phyloP scores from a whole-genome alignment of 768 basidiomycete genomes.

The Panaeolus cyanescens region DNA sequence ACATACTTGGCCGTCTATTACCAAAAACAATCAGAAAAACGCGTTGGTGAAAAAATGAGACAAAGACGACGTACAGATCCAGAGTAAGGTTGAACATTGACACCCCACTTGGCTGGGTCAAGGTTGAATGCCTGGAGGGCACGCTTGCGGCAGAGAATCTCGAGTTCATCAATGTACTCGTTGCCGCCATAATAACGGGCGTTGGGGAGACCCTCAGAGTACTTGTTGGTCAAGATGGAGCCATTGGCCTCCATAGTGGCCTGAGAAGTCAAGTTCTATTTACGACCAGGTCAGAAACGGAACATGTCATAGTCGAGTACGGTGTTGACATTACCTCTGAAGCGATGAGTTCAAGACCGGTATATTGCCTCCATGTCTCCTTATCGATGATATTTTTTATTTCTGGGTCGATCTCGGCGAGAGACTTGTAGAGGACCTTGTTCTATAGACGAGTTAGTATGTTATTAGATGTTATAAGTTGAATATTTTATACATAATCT shows the following conservation, averaged over 20 bases:
- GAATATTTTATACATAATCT: constrained; percentile 56
- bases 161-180: constrained; percentile 97
- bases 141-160: constrained; percentile 91
- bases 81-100: constrained; percentile 99
- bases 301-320: no score
- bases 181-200: constrained; percentile 98
- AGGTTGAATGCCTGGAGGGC: constrained; percentile 96
- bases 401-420: constrained; percentile 91
- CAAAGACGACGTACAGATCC: constrained; percentile 62
- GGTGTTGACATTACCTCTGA: constrained; percentile 71
- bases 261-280: constrained; percentile 93
- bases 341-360: constrained; percentile 97
- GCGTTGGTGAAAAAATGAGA: not conserved
- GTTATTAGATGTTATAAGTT: not conserved
- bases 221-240: constrained; percentile 98
- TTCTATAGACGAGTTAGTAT: constrained; percentile 56
- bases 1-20: constrained; percentile 84
- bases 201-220: constrained; percentile 98
- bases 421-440: constrained; percentile 84
- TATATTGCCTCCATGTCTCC: constrained; percentile 98
- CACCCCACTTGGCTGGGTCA: constrained; percentile 91
- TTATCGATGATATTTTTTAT: constrained; percentile 98
- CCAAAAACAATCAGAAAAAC: constrained; percentile 17
- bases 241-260: constrained; percentile 99
- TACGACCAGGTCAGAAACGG: no score